Evolutionary conservation across 2,329 filamentous ascomycete species (phyloP), one percentile per base, ranked within the genome.

Genomic region (Nigrospora sphaerica): DNA sequence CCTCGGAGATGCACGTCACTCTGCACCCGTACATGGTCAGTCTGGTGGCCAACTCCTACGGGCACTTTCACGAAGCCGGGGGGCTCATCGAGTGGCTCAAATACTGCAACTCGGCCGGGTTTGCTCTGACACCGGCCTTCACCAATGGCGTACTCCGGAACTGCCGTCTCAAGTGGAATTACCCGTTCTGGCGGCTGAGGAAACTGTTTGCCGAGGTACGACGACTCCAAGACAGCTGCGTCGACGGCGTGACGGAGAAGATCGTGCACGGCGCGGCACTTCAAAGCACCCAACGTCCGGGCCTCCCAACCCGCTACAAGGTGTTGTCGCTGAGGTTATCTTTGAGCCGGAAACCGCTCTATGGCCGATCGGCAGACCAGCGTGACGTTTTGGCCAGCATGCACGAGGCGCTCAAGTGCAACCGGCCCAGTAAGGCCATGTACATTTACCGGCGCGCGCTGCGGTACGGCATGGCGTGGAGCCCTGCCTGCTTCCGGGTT

Each of bases 41-140:
- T 3, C 51, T 73, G 19, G 61, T 74, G 49, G 69, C 70, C 14
- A 68, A 70, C 39, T 65, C 65, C 45, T 73, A 71, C 50, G 70
- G 62, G 12, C 58, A 61, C 18, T 55, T 62, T 28, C 67, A 62
- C 19, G 69, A 74, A 39, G 52, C 62, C 32, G 37, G 55, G 12
- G 62, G 66, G 2, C 64, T 74, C 45, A 49, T 68, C 4, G 55
- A 52, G 7, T 75, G 72, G 72, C 55, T 74, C 16, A 50, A 55
- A 32, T 65, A 66, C 48, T 73, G 69, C 55, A 57, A 54, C 32
- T 44, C 46, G 11, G 51, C 58, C 9, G 68, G 66, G 4, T 68
- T 70, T 39, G 54, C 58, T 2, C 50, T 68, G 13, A 62, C 68
- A 42, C 57, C 62, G 1, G 56, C 56, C 4, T 68, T 73, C 45